Percentiles rank a stretch among this genome's conserved stretches.
Evolutionary conservation across 2,329 filamentous ascomycete genomes (phyloP).

Genomic region (Teratosphaeria gauchensis): DNA sequence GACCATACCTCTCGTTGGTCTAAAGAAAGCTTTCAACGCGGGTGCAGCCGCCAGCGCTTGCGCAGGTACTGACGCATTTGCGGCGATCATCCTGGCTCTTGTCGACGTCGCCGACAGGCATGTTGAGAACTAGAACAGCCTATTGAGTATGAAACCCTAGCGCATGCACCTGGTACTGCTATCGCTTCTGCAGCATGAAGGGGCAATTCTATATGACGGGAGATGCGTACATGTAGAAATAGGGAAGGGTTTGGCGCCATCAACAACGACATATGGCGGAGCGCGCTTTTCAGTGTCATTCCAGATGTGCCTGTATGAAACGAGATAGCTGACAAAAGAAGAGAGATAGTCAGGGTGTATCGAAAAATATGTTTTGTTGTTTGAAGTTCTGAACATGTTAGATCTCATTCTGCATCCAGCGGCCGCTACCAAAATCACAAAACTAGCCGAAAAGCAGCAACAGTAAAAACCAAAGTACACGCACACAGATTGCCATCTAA

Average conservation of each 20-base stretch:
- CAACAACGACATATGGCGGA: too few relatives aligned
- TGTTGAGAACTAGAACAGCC: neutral
- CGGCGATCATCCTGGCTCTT: neutral
- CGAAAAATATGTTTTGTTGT: too few relatives aligned
- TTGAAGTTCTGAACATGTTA: too few relatives aligned
- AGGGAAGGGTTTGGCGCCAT: too few relatives aligned
- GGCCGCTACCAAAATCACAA: neutral
- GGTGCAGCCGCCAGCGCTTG: neutral
- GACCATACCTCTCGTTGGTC: neutral
- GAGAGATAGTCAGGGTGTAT: too few relatives aligned
- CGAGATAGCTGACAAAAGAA: too few relatives aligned
- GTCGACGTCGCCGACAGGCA: neutral
- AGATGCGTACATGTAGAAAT: too few relatives aligned
- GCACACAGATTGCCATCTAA: neutral
- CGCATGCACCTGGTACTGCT: too few relatives aligned
- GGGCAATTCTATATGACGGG: too few relatives aligned
- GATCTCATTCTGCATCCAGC: neutral
- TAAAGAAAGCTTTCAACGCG: neutral
- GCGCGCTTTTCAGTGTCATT: too few relatives aligned
- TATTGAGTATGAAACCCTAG: neutral
- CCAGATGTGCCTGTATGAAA: too few relatives aligned
- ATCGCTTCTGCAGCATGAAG: neutral
- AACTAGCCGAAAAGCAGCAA: neutral
- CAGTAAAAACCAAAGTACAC: neutral
- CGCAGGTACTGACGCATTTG: neutral